These are phyloP conservation scores for Rhododendron vialii DNA, from an alignment of 148 eudicot species.

Conservation along the genomic window DNA sequence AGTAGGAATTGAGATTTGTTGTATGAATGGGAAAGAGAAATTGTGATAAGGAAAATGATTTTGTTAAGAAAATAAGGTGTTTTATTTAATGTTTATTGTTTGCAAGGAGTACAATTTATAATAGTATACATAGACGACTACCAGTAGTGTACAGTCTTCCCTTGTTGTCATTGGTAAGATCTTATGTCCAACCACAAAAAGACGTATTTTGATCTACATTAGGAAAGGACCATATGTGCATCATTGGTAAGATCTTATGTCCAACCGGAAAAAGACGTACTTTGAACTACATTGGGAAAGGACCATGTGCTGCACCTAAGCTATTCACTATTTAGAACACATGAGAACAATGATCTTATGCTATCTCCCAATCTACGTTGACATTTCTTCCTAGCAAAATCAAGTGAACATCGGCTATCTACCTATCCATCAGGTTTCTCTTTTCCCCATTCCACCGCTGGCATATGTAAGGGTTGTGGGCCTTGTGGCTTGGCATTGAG, in stretches of 20 bases:
- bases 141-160: neutral
- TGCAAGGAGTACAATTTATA: neutral
- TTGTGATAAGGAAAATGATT: no score
- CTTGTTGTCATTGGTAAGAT: neutral
- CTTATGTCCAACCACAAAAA: neutral
- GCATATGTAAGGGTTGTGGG: neutral
- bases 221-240: neutral
- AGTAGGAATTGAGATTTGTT: no score
- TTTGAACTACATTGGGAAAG: neutral
- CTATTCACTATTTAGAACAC: neutral
- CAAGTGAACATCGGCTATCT: neutral
- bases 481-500: neutral
- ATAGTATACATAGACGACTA: neutral
- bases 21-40: no score
- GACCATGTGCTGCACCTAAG: neutral
- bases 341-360: neutral
- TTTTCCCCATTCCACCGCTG: neutral
- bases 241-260: neutral
- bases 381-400: neutral
- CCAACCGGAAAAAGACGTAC: neutral
- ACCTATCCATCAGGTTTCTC: no score
- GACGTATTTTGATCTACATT: neutral
- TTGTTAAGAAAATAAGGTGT: neutral
- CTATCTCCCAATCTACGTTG: neutral
- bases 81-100: neutral